Conservation (phyloP, 1,139 yeast species). For the Blastobotrys ciferrii region DNA sequence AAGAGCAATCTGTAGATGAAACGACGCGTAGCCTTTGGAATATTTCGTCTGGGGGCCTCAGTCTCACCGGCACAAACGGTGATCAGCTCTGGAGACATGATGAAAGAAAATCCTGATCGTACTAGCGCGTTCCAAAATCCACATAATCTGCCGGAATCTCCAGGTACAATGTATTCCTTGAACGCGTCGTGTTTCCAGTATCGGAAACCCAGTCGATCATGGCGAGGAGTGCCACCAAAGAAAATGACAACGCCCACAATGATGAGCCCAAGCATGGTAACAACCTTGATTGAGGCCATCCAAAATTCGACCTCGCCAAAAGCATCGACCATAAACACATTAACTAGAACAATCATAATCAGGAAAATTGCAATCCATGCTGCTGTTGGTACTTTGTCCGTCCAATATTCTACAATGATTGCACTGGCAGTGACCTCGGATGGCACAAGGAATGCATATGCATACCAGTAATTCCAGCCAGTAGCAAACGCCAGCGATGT, state of each 20-base stretch:
- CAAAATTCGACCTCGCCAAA: slow-evolving; percentile 39
- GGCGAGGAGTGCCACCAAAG: slow-evolving; percentile 45
- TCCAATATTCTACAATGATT: slow-evolving; percentile 62
- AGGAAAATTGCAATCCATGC: slow-evolving; percentile 32
- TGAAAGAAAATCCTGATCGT: slow-evolving; percentile 54
- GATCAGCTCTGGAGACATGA: slow-evolving; percentile 55
- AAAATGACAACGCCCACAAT: slow-evolving; percentile 47
- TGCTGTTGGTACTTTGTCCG: slow-evolving; percentile 54
- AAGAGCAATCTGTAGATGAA: slow-evolving; percentile 40
- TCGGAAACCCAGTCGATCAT: slow-evolving; percentile 22
- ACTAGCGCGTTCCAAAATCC: slow-evolving; percentile 66
- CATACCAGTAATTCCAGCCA: slow-evolving; percentile 26
- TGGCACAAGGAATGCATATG: slow-evolving; percentile 57
- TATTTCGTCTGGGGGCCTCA: slow-evolving; percentile 42
- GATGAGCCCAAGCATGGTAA: slow-evolving; percentile 48
- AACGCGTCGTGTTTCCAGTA: slow-evolving; percentile 19
- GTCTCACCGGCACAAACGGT: slow-evolving; percentile 54
- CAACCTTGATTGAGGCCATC: slow-evolving; percentile 45
- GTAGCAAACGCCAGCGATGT: slow-evolving; percentile 25
- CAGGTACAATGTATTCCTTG: slow-evolving; percentile 42
- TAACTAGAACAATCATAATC: slow-evolving; percentile 25
- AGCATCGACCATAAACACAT: slow-evolving; percentile 38
- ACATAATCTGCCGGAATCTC: slow-evolving; percentile 53
- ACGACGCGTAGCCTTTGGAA: slow-evolving; percentile 41
- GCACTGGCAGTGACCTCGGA: slow-evolving; percentile 57